Percentiles rank a stretch among this genome's conserved stretches.
phyloP scores from a whole-genome alignment of 2,329 filamentous ascomycete genomes.

The Leptographium flavum region DNA sequence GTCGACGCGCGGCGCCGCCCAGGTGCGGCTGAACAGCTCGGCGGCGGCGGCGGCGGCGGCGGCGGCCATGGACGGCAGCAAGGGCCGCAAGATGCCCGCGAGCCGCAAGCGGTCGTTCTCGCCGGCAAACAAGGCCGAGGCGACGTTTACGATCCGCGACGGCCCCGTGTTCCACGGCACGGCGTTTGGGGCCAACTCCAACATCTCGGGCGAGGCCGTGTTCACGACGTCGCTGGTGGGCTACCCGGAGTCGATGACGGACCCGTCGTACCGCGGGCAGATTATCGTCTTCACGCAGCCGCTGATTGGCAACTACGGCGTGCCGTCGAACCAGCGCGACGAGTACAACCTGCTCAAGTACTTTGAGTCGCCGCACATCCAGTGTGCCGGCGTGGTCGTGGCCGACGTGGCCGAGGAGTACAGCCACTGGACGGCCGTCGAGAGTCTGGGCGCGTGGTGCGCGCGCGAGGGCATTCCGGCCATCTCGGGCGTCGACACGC shows the following conservation, averaged over 20 bases:
- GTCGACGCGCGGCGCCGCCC: constrained; percentile 7
- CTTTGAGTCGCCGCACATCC: constrained; percentile 96
- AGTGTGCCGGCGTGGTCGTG: constrained; percentile 90
- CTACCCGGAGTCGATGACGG: constrained; percentile 90
- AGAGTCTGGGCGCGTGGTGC: constrained; percentile 89
- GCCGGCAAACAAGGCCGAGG: constrained; percentile 53
- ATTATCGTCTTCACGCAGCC: constrained; percentile 98
- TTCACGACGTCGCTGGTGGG: constrained; percentile 97
- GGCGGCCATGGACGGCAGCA: constrained; percentile 50
- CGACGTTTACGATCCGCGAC: constrained; percentile 92
- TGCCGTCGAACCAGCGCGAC: constrained; percentile 75
- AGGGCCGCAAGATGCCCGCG: constrained; percentile 52
- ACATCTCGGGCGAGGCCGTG: constrained; percentile 94
- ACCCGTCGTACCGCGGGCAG: constrained; percentile 81
- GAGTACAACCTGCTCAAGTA: constrained; percentile 86
- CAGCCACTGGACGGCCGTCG: constrained; percentile 97
- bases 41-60: constrained; percentile 29
- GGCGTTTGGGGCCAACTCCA: constrained; percentile 90
- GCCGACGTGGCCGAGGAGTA: constrained; percentile 88
- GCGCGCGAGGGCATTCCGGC: constrained; percentile 89
- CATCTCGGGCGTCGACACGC: constrained; percentile 93
- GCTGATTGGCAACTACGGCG: constrained; percentile 95
- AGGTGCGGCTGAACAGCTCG: constrained; percentile 20
- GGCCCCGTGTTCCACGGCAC: constrained; percentile 93
- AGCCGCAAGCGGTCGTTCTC: constrained; percentile 43